phyloP scores from a whole-genome alignment of 257 asterid species.

The Solanum tarijense region DNA sequence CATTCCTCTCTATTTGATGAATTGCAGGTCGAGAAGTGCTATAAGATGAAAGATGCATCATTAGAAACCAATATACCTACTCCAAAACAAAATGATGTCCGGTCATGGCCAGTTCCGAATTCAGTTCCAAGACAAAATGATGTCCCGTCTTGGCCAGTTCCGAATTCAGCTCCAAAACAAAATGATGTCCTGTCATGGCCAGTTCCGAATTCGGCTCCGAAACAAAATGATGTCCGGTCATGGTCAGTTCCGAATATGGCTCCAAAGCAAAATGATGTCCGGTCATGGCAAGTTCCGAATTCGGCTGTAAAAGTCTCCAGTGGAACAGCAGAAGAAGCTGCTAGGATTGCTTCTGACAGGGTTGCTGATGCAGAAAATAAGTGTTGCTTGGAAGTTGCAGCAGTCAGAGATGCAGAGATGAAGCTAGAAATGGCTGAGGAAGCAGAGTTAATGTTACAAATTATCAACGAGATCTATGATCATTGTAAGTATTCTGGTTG shows the following conservation, averaged over 20 bases:
- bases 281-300: conserved; percentile 11
- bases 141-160: not conserved
- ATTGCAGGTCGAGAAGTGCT: conserved; percentile 32
- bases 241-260: not conserved
- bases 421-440: conserved; percentile 37
- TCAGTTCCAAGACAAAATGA: conserved; percentile 12
- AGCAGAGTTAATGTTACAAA: conserved; percentile 19
- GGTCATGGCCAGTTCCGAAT: not conserved
- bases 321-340: conserved; percentile 25
- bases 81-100: conserved; percentile 16
- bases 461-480: conserved; percentile 17
- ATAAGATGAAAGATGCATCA: conserved; percentile 22
- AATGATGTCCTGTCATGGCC: conserved; percentile 14
- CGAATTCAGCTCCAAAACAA: conserved; percentile 7
- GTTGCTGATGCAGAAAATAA: conserved; percentile 45
- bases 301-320: not conserved
- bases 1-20: not conserved
- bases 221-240: conserved; percentile 11
- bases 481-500: conserved; percentile 8
- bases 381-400: conserved; percentile 32
- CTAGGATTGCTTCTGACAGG: conserved; percentile 27
- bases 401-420: conserved; percentile 35
- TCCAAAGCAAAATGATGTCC: conserved; percentile 14
- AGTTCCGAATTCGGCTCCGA: not conserved
- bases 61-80: conserved; percentile 15